Conservation (phyloP, 1,284 basidiomycete species). For the Trametes hirsuta region DNA sequence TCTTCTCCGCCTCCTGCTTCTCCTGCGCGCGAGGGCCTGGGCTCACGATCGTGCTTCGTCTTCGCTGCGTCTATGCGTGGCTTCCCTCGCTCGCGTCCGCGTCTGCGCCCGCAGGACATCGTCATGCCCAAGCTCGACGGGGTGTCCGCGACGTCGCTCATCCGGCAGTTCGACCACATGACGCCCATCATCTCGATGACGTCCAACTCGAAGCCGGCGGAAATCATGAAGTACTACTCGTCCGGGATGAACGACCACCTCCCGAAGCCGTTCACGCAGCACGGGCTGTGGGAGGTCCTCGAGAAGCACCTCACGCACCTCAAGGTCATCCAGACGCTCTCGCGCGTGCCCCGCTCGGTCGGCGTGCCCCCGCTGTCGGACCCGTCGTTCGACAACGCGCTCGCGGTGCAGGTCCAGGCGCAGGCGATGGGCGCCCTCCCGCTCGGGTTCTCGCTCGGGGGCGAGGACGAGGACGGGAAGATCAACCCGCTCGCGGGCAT, state of each 20-base stretch:
- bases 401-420: constrained; percentile 36
- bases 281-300: constrained; percentile 88
- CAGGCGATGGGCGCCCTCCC: constrained; percentile 9
- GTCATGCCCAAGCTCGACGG: constrained; percentile 95
- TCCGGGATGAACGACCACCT: constrained; percentile 96
- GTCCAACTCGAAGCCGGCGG: constrained; percentile 88
- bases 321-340: constrained; percentile 86
- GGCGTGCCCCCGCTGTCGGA: constrained; percentile 75
- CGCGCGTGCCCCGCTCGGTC: constrained; percentile 70
- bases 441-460: constrained; percentile 34
- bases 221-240: constrained; percentile 91
- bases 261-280: constrained; percentile 97
- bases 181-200: constrained; percentile 99
- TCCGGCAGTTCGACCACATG: constrained; percentile 91
- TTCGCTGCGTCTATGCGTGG: not conserved
- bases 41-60: not conserved
- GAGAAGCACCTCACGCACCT: constrained; percentile 97
- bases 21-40: not conserved
- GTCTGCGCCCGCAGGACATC: constrained; percentile 66
- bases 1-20: constrained; percentile 22
- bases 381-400: constrained; percentile 58
- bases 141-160: constrained; percentile 88
- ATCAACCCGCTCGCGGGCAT: constrained; percentile 76
- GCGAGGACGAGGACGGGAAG: constrained; percentile 53
- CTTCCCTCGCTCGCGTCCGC: not conserved